Evolutionary conservation across 2,329 filamentous ascomycete genomes (phyloP).

Genomic region (Pseudofabraea citricarpa): DNA sequence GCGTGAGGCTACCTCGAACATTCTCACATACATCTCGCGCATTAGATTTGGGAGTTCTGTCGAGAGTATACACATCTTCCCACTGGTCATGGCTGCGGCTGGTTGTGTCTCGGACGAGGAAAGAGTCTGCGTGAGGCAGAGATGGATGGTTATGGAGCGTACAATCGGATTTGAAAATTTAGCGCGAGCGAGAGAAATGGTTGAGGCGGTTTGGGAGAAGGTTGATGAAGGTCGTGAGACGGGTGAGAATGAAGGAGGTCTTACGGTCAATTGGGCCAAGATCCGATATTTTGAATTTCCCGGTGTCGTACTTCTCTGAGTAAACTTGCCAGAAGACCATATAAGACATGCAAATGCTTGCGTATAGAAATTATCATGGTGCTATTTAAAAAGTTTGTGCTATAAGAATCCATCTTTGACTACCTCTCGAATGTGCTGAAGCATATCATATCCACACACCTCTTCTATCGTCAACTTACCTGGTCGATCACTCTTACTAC

Average conservation of each 20-base stretch:
- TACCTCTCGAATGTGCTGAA: background rate
- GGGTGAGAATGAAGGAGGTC: constrained; percentile 4
- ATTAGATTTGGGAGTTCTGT: constrained; percentile 5
- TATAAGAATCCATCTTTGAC: background rate
- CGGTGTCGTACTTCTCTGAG: background rate
- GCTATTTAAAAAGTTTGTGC: no score
- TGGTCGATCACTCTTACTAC: constrained; percentile 19
- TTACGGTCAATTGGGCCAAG: constrained; percentile 24
- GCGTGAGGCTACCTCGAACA: background rate
- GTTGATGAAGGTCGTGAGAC: constrained; percentile 8
- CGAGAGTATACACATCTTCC: constrained; percentile 6
- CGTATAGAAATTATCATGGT: no score
- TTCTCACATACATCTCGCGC: constrained; percentile 2
- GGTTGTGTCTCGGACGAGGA: constrained; percentile 24
- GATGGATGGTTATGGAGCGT: constrained; percentile 38
- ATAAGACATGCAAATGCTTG: no score
- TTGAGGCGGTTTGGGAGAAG: constrained; percentile 34
- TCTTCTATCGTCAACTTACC: constrained; percentile 30
- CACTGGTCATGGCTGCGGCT: constrained; percentile 6
- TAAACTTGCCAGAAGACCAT: no score
- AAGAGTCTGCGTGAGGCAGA: constrained; percentile 33
- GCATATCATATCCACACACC: constrained; percentile 28
- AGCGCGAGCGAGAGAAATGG: constrained; percentile 32
- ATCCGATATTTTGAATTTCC: constrained; percentile 15
- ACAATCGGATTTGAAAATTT: constrained; percentile 39